These are phyloP conservation scores for Sanghuangporus sanghuang DNA, from an alignment of 1,284 basidiomycete genomes.

Conservation along the genomic window DNA sequence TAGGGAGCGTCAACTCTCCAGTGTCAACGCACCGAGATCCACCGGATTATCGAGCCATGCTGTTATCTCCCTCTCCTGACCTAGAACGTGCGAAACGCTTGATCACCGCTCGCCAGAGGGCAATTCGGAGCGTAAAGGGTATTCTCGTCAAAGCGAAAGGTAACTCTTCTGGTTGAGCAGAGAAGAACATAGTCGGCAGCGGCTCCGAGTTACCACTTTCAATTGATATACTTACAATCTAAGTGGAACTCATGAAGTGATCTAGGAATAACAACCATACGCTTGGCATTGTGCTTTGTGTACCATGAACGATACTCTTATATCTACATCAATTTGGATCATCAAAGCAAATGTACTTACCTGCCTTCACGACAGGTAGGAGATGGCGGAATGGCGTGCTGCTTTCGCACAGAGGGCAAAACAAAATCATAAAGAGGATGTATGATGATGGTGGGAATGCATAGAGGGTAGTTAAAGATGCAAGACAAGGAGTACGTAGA, in stretches of 20 bases:
- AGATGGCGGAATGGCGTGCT: no score
- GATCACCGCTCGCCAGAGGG: constrained; percentile 40
- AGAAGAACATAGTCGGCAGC: not conserved
- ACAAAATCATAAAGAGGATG: not conserved
- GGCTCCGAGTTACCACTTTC: no score
- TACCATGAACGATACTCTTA: no score
- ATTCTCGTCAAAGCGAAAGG: not conserved
- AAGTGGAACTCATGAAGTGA: not conserved
- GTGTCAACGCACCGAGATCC: not conserved
- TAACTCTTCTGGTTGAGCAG: not conserved
- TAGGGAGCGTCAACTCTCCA: not conserved
- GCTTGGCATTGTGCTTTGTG: no score
- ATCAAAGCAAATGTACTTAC: no score
- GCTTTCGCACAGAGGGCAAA: not conserved
- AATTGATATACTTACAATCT: not conserved
- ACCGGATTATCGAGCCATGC: not conserved
- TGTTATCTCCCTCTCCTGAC: constrained; percentile 26
- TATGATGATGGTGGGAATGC: not conserved
- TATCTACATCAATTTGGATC: no score
- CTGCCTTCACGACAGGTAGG: no score
- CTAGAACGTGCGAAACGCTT: constrained; percentile 42
- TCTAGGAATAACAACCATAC: not conserved
- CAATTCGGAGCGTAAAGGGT: constrained; percentile 28
- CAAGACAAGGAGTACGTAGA: not conserved
- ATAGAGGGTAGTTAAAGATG: not conserved